These are phyloP conservation scores for Beauveria brongniartii DNA, from an alignment of 2,329 filamentous ascomycete species.

Conservation along the genomic window DNA sequence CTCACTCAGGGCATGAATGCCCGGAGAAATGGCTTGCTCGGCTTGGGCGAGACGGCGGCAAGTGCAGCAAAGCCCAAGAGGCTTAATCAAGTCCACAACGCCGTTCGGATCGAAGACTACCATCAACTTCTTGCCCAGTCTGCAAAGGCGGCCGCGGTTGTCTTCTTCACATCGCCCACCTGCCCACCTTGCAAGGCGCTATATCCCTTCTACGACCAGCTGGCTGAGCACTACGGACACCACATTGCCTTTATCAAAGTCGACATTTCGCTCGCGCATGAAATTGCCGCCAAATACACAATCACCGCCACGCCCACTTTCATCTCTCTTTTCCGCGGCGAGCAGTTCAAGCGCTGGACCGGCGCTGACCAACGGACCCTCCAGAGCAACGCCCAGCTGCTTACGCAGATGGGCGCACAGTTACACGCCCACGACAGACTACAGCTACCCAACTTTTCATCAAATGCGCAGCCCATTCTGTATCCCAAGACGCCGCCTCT, in stretches of 20 bases:
- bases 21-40: constrained; percentile 43
- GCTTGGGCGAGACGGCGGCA: constrained; percentile 34
- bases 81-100: constrained; percentile 44
- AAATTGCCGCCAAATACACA: constrained; percentile 55
- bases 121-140: constrained; percentile 43
- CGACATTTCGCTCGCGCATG: constrained; percentile 61
- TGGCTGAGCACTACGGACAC: constrained; percentile 64
- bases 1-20: constrained; percentile 44
- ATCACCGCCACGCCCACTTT: constrained; percentile 82
- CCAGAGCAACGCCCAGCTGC: constrained; percentile 60
- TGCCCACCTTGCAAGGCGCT: constrained; percentile 78
- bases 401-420: constrained; percentile 68
- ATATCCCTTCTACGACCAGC: constrained; percentile 72
- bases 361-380: constrained; percentile 65
- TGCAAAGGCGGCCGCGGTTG: constrained; percentile 60
- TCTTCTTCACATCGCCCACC: constrained; percentile 89
- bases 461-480: constrained; percentile 56
- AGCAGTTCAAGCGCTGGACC: constrained; percentile 71
- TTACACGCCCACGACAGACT: constrained; percentile 68
- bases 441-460: constrained; percentile 60
- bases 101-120: constrained; percentile 37
- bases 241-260: constrained; percentile 73
- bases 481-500: constrained; percentile 77
- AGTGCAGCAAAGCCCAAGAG: constrained; percentile 17
- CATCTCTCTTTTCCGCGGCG: constrained; percentile 70